Evolutionary conservation across 768 basidiomycete genomes (phyloP).

Genomic region (Hemileccinum rubropunctum): DNA sequence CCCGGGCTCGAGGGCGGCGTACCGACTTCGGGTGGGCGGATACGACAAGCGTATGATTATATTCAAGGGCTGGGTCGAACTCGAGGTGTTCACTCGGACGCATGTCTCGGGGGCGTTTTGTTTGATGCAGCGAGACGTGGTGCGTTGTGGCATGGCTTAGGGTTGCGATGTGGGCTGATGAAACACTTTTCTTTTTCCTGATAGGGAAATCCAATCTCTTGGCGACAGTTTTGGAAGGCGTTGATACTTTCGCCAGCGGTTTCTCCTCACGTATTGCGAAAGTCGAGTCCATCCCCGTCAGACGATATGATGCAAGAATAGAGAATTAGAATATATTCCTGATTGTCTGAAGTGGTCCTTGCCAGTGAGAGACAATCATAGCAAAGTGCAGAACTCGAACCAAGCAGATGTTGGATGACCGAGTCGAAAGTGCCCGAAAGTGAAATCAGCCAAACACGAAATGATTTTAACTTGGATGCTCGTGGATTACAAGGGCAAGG

Average conservation of each 20-base stretch:
- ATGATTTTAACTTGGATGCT: neutral
- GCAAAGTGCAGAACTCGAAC: too few species aligned
- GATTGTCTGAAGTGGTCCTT: neutral
- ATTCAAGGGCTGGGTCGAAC: conserved; percentile 73
- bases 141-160: conserved; percentile 31
- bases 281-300: neutral
- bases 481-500: conserved; percentile 14
- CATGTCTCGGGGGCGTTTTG: conserved; percentile 60
- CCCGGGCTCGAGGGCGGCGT: conserved; percentile 12
- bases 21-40: conserved; percentile 62
- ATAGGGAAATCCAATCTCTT: conserved; percentile 75
- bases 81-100: conserved; percentile 57
- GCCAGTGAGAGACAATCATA: too few species aligned
- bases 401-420: too few species aligned
- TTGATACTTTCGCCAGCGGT: conserved; percentile 51
- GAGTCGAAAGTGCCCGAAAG: too few species aligned
- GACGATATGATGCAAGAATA: neutral
- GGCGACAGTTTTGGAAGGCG: conserved; percentile 73
- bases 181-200: neutral
- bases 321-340: neutral
- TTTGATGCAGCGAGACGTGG: conserved; percentile 67
- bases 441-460: too few species aligned
- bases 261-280: conserved; percentile 53
- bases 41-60: conserved; percentile 59
- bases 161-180: neutral